Evolutionary conservation across 768 basidiomycete genomes (phyloP).

Genomic region (Leccinum boreale): DNA sequence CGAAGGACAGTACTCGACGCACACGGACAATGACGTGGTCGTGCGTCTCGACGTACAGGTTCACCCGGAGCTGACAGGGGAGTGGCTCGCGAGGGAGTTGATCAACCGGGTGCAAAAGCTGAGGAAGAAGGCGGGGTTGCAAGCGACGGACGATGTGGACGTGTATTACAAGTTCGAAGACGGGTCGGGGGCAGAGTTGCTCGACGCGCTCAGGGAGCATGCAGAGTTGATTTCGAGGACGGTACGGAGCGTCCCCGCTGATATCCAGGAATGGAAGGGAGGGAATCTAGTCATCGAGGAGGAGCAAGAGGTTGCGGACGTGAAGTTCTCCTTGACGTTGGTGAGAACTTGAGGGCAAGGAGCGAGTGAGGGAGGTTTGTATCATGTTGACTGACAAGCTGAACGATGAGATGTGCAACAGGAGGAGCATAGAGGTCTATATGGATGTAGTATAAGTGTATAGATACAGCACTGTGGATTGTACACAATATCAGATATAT

Average conservation of each 20-base stretch:
- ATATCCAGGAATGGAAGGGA: conserved; percentile 50
- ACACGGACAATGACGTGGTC: conserved; percentile 94
- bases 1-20: conserved; percentile 69
- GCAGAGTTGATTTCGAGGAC: conserved; percentile 69
- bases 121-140: conserved; percentile 92
- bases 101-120: conserved; percentile 93
- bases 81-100: conserved; percentile 87
- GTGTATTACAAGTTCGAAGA: conserved; percentile 82
- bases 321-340: conserved; percentile 70
- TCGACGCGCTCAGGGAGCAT: conserved; percentile 62
- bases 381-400: background rate
- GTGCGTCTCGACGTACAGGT: conserved; percentile 87
- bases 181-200: conserved; percentile 60
- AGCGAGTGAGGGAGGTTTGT: background rate
- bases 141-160: conserved; percentile 91
- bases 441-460: no score
- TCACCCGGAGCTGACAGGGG: conserved; percentile 80
- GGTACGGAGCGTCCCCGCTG: conserved; percentile 66
- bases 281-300: conserved; percentile 69
- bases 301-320: conserved; percentile 82
- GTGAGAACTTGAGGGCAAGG: conserved; percentile 35
- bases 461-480: no score
- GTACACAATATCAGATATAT: no score
- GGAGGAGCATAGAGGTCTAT: no score
- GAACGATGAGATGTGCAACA: background rate